Conservation (phyloP, 2,329 filamentous ascomycete species). For the Cladosporium sp. region DNA sequence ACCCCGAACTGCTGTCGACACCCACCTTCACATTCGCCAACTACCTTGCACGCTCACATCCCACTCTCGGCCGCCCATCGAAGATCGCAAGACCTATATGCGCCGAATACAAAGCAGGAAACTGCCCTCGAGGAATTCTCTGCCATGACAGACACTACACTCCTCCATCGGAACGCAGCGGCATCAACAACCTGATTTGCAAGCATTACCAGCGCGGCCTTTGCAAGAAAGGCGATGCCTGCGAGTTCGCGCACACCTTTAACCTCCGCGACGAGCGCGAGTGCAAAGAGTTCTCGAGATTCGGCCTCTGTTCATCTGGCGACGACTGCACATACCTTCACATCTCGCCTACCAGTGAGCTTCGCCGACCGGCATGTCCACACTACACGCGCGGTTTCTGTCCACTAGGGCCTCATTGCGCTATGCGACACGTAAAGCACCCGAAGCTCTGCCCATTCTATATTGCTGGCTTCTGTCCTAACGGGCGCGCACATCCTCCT, state of each 20-base stretch:
- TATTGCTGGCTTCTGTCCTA: conserved; percentile 89
- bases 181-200: conserved; percentile 67
- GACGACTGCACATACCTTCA: conserved; percentile 68
- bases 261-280: conserved; percentile 98
- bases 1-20: conserved; percentile 25
- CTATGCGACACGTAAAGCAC: conserved; percentile 82
- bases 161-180: conserved; percentile 39
- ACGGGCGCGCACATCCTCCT: conserved; percentile 49
- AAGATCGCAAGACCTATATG: conserved; percentile 60
- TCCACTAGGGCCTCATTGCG: conserved; percentile 79
- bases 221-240: conserved; percentile 94
- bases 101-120: conserved; percentile 77
- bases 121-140: conserved; percentile 77
- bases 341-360: conserved; percentile 62
- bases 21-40: conserved; percentile 32
- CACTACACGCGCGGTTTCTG: conserved; percentile 90
- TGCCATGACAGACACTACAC: conserved; percentile 79
- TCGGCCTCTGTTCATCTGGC: conserved; percentile 92
- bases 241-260: conserved; percentile 98
- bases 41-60: conserved; percentile 28
- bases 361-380: conserved; percentile 66
- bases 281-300: conserved; percentile 92
- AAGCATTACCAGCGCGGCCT: conserved; percentile 97
- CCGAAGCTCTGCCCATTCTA: conserved; percentile 74
- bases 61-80: conserved; percentile 30